Base-by-base conservation (phyloP, 305 asterid species). In the Fraxinus paxiana region DNA sequence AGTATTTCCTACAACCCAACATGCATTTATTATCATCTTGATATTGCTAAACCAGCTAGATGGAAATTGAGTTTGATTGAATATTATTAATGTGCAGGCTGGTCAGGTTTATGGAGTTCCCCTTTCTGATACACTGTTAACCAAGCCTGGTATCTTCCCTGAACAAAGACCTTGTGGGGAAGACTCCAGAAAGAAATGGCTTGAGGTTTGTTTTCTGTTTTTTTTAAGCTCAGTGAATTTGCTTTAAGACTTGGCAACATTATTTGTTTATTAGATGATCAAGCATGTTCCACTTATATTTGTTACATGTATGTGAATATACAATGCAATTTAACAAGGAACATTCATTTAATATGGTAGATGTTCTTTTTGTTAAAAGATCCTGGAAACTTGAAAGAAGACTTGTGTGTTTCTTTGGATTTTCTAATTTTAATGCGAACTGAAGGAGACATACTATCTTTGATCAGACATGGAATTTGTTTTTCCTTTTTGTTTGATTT, bases 71-170 rank as follows among this genome's bases (percentile, higher is more conserved):
- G 73, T 63, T 77, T 77, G 77, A 72, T 56, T 48, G 67, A 20
- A 65, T 85, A 61, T 76, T 80, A 43, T 54, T 82, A 65, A 34
- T 81, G 35, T 83, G 85, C 93, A 96, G 99, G 99, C 97, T 4
- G 99, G 98, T 38, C 99, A 96, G 86, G 97, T 96, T 77, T 96
- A 94, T 87, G 99, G 97, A 83, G 92, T 94, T 84, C 94, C 98
- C 70, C 97, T 96, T 85, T 91, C 97, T 82, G 97, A 97, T 84
- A 73, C 89, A 28, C 83, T 93, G 37, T 80, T 96, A 88, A 84
- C 88, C 82, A 94, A 92, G 83, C 81, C 94, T 85, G 91, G 97
- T 77, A 78, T 84, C 82, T 93, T 91, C 78, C 98, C 98, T 24
- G 99, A 96, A 71, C 97, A 89, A 90, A 92, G 92, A 82, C 88